phyloP scores from a whole-genome alignment of 495 filamentous ascomycete species.

The Choiromyces venosus region DNA sequence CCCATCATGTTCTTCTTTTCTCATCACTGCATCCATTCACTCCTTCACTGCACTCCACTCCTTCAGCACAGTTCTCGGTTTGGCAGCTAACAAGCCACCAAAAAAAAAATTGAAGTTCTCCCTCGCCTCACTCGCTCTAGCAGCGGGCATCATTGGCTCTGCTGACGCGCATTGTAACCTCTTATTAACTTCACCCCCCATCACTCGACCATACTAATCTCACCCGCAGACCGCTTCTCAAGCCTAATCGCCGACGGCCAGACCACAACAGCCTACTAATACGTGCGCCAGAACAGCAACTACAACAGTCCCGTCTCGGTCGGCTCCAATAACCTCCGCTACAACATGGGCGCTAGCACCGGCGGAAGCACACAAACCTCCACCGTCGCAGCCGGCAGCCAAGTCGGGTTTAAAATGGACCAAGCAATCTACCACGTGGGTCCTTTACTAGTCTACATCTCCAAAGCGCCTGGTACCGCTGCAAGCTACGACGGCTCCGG shows the following conservation, averaged over 20 bases:
- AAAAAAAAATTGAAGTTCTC: slow-evolving; percentile 25
- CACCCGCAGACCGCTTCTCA: slow-evolving; percentile 33
- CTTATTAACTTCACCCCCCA: background rate
- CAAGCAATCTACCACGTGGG: slow-evolving; percentile 51
- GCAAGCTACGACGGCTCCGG: slow-evolving; percentile 50
- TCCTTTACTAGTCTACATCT: slow-evolving; percentile 48
- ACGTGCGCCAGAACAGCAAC: slow-evolving; percentile 44
- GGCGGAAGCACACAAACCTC: slow-evolving; percentile 43
- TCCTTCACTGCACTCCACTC: background rate
- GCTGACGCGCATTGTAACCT: slow-evolving; percentile 26
- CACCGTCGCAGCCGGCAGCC: slow-evolving; percentile 49
- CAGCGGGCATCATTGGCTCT: slow-evolving; percentile 23
- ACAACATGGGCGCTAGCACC: slow-evolving; percentile 45
- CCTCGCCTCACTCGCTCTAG: slow-evolving; percentile 16
- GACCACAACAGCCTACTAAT: slow-evolving; percentile 28
- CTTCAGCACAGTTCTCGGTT: background rate
- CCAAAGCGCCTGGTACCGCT: slow-evolving; percentile 51
- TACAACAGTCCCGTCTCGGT: slow-evolving; percentile 45
- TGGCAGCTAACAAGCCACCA: background rate
- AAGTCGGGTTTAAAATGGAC: slow-evolving; percentile 49
- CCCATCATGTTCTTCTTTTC: background rate
- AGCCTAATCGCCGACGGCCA: slow-evolving; percentile 30
- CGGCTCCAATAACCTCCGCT: slow-evolving; percentile 49
- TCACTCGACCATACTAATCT: slow-evolving; percentile 2
- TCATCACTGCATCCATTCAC: slow-evolving; percentile 5